Evolutionary conservation across 129 eudicot species (phyloP).

Genomic region (Helichrysum umbraculigerum): DNA sequence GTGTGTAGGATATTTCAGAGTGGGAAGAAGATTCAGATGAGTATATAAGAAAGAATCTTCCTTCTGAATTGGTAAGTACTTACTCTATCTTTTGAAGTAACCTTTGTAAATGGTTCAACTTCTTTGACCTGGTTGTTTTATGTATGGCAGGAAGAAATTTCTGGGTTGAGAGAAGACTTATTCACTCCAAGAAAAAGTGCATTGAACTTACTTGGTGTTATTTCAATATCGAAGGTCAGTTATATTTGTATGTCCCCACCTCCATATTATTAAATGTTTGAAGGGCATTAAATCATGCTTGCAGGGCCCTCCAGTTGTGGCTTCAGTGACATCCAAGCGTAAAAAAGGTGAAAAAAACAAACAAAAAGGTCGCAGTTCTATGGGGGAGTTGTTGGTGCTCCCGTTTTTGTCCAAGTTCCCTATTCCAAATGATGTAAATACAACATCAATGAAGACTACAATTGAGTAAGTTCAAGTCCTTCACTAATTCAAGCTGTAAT

Average conservation of each 20-base stretch:
- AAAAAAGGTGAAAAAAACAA: conserved; percentile 80
- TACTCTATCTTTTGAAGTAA: not conserved
- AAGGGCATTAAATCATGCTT: conserved; percentile 23
- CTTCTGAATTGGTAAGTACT: conserved; percentile 61
- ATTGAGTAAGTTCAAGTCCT: conserved; percentile 49
- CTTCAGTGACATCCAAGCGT: conserved; percentile 59
- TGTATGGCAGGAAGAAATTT: conserved; percentile 68
- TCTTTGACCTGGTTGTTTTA: conserved; percentile 2
- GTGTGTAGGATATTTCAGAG: conserved; percentile 60
- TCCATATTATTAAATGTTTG: conserved; percentile 13
- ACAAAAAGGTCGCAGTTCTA: conserved; percentile 62
- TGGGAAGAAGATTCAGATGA: conserved; percentile 91
- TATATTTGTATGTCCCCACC: not conserved
- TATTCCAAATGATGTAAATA: conserved; percentile 46
- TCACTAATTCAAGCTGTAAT: conserved; percentile 3
- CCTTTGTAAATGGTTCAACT: conserved; percentile 5
- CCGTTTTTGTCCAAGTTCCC: conserved; percentile 73
- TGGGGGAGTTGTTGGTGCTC: conserved; percentile 81
- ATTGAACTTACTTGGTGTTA: conserved; percentile 73
- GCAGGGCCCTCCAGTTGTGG: conserved; percentile 70
- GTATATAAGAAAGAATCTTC: conserved; percentile 69
- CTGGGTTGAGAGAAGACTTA: conserved; percentile 78
- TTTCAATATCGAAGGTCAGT: conserved; percentile 69
- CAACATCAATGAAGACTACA: conserved; percentile 35
- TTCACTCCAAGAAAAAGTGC: conserved; percentile 83